A percentile compares a stretch with the other conserved stretches of the same genome.
Evolutionary conservation across 1,284 basidiomycete species (phyloP).

Genomic region (Hymenochaete sp.): DNA sequence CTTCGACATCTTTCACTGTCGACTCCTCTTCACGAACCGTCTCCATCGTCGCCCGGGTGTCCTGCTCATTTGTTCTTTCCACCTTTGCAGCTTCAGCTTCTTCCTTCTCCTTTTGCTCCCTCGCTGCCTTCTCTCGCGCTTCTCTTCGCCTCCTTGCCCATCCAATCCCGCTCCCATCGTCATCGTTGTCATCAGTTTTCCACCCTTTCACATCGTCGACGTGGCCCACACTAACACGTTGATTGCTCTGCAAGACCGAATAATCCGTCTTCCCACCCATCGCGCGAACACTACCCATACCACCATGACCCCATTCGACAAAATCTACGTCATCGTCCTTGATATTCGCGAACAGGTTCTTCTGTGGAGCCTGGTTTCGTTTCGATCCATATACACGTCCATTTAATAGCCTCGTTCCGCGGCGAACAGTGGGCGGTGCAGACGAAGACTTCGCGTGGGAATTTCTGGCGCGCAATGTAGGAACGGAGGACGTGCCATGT

Average conservation of each 20-base stretch:
- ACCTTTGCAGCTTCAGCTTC: no score
- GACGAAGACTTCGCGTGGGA: slow-evolving; percentile 20
- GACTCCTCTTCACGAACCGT: slow-evolving; percentile 20
- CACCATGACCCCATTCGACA: slow-evolving; percentile 80
- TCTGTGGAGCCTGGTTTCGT: slow-evolving; percentile 14
- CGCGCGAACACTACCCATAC: slow-evolving; percentile 63
- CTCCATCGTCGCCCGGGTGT: no score
- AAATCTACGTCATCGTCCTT: slow-evolving; percentile 62
- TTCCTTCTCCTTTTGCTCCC: slow-evolving; percentile 19
- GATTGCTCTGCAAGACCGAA: slow-evolving; percentile 27
- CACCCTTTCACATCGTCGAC: slow-evolving; percentile 21
- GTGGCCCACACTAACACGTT: slow-evolving; percentile 25
- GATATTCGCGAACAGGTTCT: slow-evolving; percentile 31
- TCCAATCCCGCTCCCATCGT: slow-evolving; percentile 68
- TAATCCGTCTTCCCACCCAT: slow-evolving; percentile 29
- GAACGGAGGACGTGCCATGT: slow-evolving; percentile 6
- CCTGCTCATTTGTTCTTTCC: no score
- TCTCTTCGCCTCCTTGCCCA: slow-evolving; percentile 53
- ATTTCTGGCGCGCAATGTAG: background rate
- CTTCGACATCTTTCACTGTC: slow-evolving; percentile 3
- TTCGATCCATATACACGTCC: slow-evolving; percentile 60
- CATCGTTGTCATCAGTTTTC: slow-evolving; percentile 36
- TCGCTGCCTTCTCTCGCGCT: slow-evolving; percentile 32
- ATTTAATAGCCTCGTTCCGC: slow-evolving; percentile 57
- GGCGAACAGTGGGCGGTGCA: slow-evolving; percentile 18